A percentile compares a stretch with the other conserved stretches of the same genome.
Evolutionary conservation across 768 basidiomycete species (phyloP).

Genomic region (Candolleomyces aberdarensis): DNA sequence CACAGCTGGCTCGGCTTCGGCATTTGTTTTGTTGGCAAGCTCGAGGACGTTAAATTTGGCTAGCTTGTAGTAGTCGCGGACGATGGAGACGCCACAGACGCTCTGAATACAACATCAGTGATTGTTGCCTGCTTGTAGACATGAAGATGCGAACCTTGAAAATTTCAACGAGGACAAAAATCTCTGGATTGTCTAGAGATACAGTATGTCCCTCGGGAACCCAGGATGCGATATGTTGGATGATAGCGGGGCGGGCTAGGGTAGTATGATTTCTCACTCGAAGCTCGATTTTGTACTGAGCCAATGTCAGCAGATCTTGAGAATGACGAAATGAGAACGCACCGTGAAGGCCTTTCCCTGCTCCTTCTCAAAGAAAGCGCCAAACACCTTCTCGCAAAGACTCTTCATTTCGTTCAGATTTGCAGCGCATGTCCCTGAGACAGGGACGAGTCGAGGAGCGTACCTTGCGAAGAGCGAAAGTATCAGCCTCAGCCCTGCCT

Average conservation of each 20-base stretch:
- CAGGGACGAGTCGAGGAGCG: slow-evolving; percentile 68
- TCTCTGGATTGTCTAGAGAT: slow-evolving; percentile 61
- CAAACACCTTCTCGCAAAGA: slow-evolving; percentile 54
- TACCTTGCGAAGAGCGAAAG: slow-evolving; percentile 39
- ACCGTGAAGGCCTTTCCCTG: slow-evolving; percentile 47
- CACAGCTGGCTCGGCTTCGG: background rate
- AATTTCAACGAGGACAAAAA: slow-evolving; percentile 77
- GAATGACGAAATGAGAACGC: slow-evolving; percentile 12
- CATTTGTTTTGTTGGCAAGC: slow-evolving; percentile 54
- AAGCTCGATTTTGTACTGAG: slow-evolving; percentile 79
- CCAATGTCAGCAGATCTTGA: background rate
- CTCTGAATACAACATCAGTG: slow-evolving; percentile 39
- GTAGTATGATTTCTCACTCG: slow-evolving; percentile 76
- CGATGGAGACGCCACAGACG: slow-evolving; percentile 72
- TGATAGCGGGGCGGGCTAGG: slow-evolving; percentile 53
- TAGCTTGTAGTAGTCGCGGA: slow-evolving; percentile 65
- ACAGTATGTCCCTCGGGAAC: slow-evolving; percentile 69
- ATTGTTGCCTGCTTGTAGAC: background rate
- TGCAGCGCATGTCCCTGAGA: slow-evolving; percentile 63
- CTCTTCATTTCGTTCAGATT: slow-evolving; percentile 67
- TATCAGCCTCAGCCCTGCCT: background rate
- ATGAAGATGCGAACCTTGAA: slow-evolving; percentile 58
- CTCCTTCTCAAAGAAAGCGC: slow-evolving; percentile 47
- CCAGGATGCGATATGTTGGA: slow-evolving; percentile 67
- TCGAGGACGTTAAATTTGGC: slow-evolving; percentile 81